phyloP scores from a whole-genome alignment of 1,139 yeast species.

The Blastobotrys persicus region DNA sequence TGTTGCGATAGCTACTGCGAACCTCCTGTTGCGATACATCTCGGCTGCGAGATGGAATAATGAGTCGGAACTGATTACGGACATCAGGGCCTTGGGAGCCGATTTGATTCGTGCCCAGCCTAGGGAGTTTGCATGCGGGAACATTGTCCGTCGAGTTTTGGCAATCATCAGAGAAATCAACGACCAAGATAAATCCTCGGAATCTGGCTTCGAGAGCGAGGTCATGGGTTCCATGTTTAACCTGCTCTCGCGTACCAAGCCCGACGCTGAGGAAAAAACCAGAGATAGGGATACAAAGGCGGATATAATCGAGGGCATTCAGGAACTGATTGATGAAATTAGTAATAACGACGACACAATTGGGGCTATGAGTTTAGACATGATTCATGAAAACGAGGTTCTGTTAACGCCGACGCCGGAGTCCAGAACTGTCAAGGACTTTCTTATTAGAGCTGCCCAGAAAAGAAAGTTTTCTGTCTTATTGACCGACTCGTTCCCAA shows the following conservation, averaged over 20 bases:
- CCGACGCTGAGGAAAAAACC: conserved; percentile 23
- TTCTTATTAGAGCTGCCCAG: conserved; percentile 79
- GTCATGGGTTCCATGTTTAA: conserved; percentile 68
- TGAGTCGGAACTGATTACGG: conserved; percentile 65
- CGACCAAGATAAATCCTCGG: conserved; percentile 36
- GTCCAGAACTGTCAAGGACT: conserved; percentile 83
- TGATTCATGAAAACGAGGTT: conserved; percentile 92
- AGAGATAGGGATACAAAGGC: conserved; percentile 64
- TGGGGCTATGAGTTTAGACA: conserved; percentile 84
- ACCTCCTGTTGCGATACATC: conserved; percentile 79
- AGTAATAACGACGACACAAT: conserved; percentile 86
- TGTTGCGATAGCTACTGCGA: conserved; percentile 85
- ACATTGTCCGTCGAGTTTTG: conserved; percentile 83
- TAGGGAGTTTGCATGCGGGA: conserved; percentile 79
- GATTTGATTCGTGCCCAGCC: conserved; percentile 44
- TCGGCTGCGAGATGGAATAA: conserved; percentile 88
- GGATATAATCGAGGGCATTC: conserved; percentile 88
- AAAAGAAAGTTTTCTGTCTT: conserved; percentile 90
- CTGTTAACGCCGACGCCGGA: conserved; percentile 91
- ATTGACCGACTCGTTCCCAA: conserved; percentile 91
- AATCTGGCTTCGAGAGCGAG: conserved; percentile 5
- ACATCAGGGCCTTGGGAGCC: conserved; percentile 53
- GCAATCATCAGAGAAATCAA: conserved; percentile 87
- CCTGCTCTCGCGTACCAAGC: conserved; percentile 52
- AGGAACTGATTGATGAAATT: conserved; percentile 90